Percentiles rank a stretch among this genome's conserved stretches.
Conservation (phyloP, 164 flowering plant genomes). For the Tetrastigma voinierianum region DNA sequence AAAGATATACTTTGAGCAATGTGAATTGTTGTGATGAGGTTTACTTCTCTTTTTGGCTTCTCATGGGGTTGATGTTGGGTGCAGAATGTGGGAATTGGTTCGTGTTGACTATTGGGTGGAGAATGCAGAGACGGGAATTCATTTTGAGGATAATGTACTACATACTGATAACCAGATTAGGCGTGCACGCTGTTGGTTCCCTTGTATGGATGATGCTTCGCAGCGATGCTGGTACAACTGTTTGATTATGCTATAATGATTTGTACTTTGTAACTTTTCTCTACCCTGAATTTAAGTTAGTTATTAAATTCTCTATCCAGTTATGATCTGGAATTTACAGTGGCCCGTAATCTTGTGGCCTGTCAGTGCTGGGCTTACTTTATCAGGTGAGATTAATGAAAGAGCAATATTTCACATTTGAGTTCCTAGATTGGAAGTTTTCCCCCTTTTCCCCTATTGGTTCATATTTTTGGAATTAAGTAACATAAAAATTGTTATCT, state of each 20-base stretch:
- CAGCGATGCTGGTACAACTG: conserved; percentile 85
- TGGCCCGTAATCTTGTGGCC: conserved; percentile 81
- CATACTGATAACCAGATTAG: conserved; percentile 89
- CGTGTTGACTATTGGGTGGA: too few species aligned
- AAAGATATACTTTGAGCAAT: too few species aligned
- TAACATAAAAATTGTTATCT: too few species aligned
- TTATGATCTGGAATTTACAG: conserved; percentile 91
- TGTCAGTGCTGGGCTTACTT: conserved; percentile 84
- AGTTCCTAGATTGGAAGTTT: too few species aligned
- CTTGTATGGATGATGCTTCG: conserved; percentile 70
- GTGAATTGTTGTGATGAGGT: conserved; percentile 23
- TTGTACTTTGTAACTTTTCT: neutral
- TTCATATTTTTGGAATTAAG: neutral
- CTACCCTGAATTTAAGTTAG: neutral
- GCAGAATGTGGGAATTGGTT: conserved; percentile 85
- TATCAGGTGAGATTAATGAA: too few species aligned
- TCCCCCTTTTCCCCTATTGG: neutral
- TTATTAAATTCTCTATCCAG: conserved; percentile 36
- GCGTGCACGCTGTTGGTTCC: conserved; percentile 97
- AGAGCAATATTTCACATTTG: neutral
- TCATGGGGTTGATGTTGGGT: conserved; percentile 60
- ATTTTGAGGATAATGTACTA: conserved; percentile 57
- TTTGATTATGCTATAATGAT: too few species aligned
- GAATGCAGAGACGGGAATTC: conserved; percentile 85
- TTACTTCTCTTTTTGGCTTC: conserved; percentile 26